phyloP scores from a whole-genome alignment of 176 grass and related monocot species.

The Hordeum marinum region DNA sequence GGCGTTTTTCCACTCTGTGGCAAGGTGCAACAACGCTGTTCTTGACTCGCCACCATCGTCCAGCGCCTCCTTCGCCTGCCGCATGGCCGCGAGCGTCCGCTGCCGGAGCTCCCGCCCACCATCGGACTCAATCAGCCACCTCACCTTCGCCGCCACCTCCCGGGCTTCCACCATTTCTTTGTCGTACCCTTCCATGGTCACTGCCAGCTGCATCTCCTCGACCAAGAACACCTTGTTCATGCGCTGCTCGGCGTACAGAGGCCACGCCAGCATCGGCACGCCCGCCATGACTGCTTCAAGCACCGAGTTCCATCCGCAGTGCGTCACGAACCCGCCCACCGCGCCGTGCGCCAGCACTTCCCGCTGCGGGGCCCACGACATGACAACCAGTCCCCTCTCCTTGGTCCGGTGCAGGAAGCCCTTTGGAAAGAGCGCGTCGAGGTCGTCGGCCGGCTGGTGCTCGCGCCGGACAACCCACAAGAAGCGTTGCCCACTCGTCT shows the following conservation, averaged over 20 bases:
- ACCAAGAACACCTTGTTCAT: neutral
- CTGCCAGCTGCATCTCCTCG: slow-evolving; percentile 32
- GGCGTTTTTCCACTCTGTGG: neutral
- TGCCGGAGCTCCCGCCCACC: slow-evolving; percentile 18
- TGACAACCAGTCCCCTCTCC: no score
- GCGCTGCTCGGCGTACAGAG: no score
- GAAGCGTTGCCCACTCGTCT: slow-evolving; percentile 33
- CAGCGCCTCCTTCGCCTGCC: neutral
- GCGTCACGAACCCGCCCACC: no score
- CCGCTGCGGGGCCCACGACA: no score
- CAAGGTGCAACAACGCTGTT: neutral
- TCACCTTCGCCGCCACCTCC: slow-evolving; percentile 30
- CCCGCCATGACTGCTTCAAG: no score
- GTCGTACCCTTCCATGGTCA: slow-evolving; percentile 29
- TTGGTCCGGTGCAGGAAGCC: neutral
- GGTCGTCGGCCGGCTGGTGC: neutral
- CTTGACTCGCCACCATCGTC: neutral
- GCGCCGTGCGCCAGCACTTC: no score
- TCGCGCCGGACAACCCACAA: slow-evolving; percentile 33
- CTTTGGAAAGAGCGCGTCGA: neutral
- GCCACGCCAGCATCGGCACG: no score
- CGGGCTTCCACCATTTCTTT: slow-evolving; percentile 12
- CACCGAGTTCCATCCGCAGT: no score
- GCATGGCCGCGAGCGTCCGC: neutral
- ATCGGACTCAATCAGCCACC: slow-evolving; percentile 24